phyloP scores from a whole-genome alignment of 352 stramenopile genomes.

The Phytopythium cucurbitacearum region DNA sequence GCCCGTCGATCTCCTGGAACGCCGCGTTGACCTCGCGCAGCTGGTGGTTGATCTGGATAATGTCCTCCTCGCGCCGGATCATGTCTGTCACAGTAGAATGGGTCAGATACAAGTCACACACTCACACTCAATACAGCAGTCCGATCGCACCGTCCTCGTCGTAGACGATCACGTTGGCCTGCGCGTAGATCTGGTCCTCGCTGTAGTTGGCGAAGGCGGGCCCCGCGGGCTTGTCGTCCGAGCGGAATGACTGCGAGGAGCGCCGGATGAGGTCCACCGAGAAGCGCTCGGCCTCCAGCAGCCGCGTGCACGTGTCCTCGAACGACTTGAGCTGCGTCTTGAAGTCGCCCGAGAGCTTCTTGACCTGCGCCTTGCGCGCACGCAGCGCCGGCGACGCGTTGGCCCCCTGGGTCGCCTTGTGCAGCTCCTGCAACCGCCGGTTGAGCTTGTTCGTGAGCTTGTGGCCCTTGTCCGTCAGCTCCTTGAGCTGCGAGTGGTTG shows the following conservation, averaged over 20 bases:
- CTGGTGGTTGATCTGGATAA: constrained; percentile 87
- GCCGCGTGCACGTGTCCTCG: constrained; percentile 63
- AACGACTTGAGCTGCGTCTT: constrained; percentile 77
- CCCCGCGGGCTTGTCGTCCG: constrained; percentile 19
- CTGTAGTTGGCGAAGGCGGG: constrained; percentile 75
- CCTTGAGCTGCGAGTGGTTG: constrained; percentile 78
- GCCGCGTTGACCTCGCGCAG: constrained; percentile 81
- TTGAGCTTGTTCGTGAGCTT: constrained; percentile 80
- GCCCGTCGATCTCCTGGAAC: constrained; percentile 80
- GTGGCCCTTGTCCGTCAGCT: constrained; percentile 81
- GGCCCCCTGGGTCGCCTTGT: constrained; percentile 32
- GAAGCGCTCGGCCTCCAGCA: constrained; percentile 69
- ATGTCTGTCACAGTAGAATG: constrained; percentile 69
- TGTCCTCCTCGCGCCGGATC: constrained; percentile 77
- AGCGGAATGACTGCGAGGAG: constrained; percentile 68
- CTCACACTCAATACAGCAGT: too few relatives aligned
- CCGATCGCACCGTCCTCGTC: constrained; percentile 87
- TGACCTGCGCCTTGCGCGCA: constrained; percentile 61
- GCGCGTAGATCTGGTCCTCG: constrained; percentile 85
- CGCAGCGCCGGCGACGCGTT: constrained; percentile 37
- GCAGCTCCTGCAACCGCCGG: constrained; percentile 71
- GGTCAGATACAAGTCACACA: background rate
- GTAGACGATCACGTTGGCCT: constrained; percentile 81
- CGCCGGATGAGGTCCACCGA: constrained; percentile 77
- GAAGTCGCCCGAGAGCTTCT: constrained; percentile 82